Evolutionary conservation across 257 asterid genomes (phyloP), one percentile per base, ranked within the genome.

Genomic region (Voacanga thouarsii): DNA sequence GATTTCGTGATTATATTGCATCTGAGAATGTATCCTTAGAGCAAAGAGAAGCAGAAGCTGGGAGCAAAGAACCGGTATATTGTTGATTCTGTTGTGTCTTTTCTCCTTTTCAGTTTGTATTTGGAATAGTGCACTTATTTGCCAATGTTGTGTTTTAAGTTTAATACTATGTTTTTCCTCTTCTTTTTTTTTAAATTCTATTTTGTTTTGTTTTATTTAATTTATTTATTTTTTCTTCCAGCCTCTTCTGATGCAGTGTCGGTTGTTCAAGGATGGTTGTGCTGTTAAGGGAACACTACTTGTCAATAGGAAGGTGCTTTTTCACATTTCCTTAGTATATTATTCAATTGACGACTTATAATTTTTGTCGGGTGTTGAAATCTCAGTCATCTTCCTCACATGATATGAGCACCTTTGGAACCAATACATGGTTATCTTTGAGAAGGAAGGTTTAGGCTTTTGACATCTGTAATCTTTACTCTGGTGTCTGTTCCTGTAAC

Each of bases 231-330:
- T 75, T 66, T 80, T 60, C 65, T 84, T 83, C 79, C 89, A 94
- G 98, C 97, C 96, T 72, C 85, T 94, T 78, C 77, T 94, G 83
- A 89, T 94, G 82, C 98, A 92, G 71, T 92, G 97, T 77, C 98
- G 97, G 77, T 56, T 94, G 80, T 94, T 89, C 89, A 74, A 79
- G 75, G 66, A 86, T 63, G 98, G 98, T 50, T 47, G 60, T 79
- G 98, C 97, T 76, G 95, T 91, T 50, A 94, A 94, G 81, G 98
- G 98, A 77, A 94, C 98, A 45, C 93, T 94, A 79, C 97, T 94
- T 33, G 76, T 94, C 5, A 87, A 94, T 82, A 82, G 56, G 75
- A 89, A 84, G 97, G 98, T 94, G 85, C 71, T 49, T 63, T 74
- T 77, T 45, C 57, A 9, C 8, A 6, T 24, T 21, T 18, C 59